Evolutionary conservation across 192 early-diverging fungal genomes (phyloP), one percentile per base, ranked within the genome.

Genomic region (Linnemannia exigua): DNA sequence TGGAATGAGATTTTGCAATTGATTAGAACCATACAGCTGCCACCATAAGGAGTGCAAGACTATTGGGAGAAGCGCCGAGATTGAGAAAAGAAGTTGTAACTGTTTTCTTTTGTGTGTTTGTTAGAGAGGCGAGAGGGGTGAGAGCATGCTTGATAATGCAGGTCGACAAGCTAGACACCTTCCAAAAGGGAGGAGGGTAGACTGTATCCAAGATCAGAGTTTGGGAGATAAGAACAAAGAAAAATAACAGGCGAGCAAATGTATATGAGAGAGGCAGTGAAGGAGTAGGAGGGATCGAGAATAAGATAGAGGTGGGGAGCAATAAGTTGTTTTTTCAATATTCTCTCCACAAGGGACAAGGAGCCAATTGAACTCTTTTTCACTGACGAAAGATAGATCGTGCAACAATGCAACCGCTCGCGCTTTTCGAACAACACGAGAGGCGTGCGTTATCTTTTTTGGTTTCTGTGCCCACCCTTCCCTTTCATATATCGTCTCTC

Each of bases 361-460:
- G 25, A 11, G 54, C 54, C 54, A 54, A 54, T 54, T 2, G 51
- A 58, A 28, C 58, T 63, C 28, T 14, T 31, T 31, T 63, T 25
- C 31, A 6, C 31, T 58, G 58, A 11, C 9, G 2, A 31, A 25
- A 28, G 25, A n/a, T 15, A 0, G 11, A 63, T 31, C 28, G 58
- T 63, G 58, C 58, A 63, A 63, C n/a, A 7, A 25, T 63, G 58
- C 58, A 63, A 63, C n/a, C 25, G 11, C 58, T 3, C 58, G 25
- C 22, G 22, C n/a, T 52, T 19, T n/a, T 31, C 28, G 25, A 63
- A 31, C 25, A 63, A 25, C 17, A 54, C 52, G 25, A 54, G 25
- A 11, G 58, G 58, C 9, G 58, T 63, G 58, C 58, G 58, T 63
- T 63, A 63, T 63, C 58, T 63, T 63, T 63, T 63, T 63, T 63